phyloP scores from a whole-genome alignment of 768 basidiomycete genomes.

The Ramaria rubella region DNA sequence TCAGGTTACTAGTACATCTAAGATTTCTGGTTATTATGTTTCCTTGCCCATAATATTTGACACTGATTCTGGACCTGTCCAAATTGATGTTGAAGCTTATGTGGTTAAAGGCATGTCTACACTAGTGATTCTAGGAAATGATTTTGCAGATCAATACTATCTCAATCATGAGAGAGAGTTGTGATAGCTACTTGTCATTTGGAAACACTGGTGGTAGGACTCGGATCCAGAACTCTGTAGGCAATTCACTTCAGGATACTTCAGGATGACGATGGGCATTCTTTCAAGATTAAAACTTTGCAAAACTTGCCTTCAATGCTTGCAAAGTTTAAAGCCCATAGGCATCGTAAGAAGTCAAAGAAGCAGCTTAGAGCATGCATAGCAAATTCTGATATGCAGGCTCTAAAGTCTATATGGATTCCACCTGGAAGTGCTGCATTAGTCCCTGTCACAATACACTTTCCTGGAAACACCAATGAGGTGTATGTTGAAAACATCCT shows the following conservation, averaged over 20 bases:
- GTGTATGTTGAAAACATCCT: background rate
- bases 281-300: background rate
- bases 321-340: background rate
- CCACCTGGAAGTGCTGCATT: background rate
- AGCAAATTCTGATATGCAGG: background rate
- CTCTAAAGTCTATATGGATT: background rate
- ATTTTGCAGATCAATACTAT: constrained; percentile 29
- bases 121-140: constrained; percentile 20
- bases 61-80: too few species aligned
- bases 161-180: constrained; percentile 20
- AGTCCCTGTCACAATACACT: background rate
- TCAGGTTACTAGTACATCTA: too few species aligned
- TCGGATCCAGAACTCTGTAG: background rate
- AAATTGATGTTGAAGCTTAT: constrained; percentile 25
- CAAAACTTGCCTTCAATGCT: background rate
- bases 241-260: background rate
- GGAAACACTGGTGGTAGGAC: constrained; percentile 9
- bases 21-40: too few species aligned
- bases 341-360: background rate
- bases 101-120: constrained; percentile 23
- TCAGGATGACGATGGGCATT: background rate
- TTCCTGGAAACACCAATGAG: background rate
- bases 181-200: constrained; percentile 12
- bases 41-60: too few species aligned
- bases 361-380: background rate